A percentile compares a stretch with the other conserved stretches of the same genome.
These are phyloP conservation scores for Chytriomyces hyalinus DNA, from an alignment of 192 early-diverging fungal genomes.

Conservation along the genomic window DNA sequence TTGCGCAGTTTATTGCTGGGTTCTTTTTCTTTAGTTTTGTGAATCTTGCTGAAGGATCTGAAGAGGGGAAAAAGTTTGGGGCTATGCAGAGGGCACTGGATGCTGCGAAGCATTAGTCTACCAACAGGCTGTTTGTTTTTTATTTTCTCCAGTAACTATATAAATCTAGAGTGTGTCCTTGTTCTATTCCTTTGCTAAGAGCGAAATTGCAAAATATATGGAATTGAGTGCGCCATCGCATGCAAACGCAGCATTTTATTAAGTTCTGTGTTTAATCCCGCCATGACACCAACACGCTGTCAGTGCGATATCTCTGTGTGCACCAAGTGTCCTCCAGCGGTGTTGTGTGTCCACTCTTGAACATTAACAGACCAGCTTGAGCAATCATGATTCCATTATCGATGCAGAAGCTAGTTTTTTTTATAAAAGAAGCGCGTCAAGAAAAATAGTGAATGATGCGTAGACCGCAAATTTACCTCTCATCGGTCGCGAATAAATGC, in stretches of 20 bases:
- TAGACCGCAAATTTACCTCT: conserved; percentile 63
- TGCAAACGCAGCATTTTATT: too few relatives aligned
- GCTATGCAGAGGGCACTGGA: not conserved
- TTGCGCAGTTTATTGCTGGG: conserved; percentile 1
- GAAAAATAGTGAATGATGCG: not conserved
- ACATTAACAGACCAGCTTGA: conserved; percentile 89
- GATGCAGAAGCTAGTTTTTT: conserved; percentile 78
- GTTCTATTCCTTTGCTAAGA: too few relatives aligned
- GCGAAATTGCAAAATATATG: too few relatives aligned
- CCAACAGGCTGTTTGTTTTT: not conserved
- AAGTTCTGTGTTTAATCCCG: conserved; percentile 21
- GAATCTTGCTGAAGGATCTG: not conserved
- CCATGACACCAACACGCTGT: conserved; percentile 52
- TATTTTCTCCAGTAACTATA: not conserved
- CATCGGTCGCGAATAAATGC: conserved; percentile 93
- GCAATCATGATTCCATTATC: conserved; percentile 99
- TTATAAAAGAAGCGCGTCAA: not conserved
- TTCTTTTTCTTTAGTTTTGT: conserved; percentile 2
- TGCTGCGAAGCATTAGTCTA: not conserved
- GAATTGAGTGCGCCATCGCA: too few relatives aligned
- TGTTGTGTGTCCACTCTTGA: conserved; percentile 81
- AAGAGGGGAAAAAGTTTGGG: conserved; percentile 6
- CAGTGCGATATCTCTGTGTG: conserved; percentile 79
- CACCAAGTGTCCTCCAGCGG: conserved; percentile 83
- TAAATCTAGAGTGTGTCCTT: not conserved